These are phyloP conservation scores for Artemisia argyi DNA, from an alignment of 129 eudicot genomes.

Conservation along the genomic window DNA sequence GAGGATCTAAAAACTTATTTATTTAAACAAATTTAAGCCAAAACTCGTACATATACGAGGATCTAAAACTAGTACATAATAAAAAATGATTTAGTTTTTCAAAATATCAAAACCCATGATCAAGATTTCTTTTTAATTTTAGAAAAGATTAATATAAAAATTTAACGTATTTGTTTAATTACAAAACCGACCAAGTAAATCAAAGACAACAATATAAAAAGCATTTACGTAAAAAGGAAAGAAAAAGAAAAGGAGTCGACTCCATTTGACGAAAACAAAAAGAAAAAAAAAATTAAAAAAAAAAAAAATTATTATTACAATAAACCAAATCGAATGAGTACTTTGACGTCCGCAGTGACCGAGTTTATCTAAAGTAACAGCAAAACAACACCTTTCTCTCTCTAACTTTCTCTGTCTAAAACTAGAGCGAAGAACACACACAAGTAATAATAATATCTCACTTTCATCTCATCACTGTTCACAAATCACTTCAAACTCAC, in stretches of 20 bases:
- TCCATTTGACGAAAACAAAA: not conserved
- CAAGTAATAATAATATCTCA: constrained; percentile 8
- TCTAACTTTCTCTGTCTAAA: constrained; percentile 10
- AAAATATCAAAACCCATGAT: no score
- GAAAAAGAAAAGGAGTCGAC: not conserved
- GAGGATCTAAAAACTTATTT: no score
- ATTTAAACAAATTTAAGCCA: no score
- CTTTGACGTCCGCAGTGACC: constrained; percentile 22
- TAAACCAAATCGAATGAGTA: constrained; percentile 2
- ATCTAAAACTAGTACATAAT: no score
- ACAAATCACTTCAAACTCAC: not conserved
- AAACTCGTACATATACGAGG: no score
- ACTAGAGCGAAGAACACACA: constrained; percentile 10
- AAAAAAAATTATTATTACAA: not conserved
- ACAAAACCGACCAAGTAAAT: no score
- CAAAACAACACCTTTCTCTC: constrained; percentile 4
- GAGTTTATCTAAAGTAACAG: constrained; percentile 10
- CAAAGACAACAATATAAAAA: no score
- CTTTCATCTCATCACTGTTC: not conserved
- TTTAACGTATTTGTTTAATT: no score
- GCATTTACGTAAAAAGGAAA: no score
- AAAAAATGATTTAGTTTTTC: no score
- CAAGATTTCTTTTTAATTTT: no score
- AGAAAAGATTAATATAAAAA: no score
- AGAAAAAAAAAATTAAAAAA: not conserved